Evolutionary conservation across 139 green algal species (phyloP), one percentile per base, ranked within the genome.

Genomic region (Astrephomene gubernaculifera): DNA sequence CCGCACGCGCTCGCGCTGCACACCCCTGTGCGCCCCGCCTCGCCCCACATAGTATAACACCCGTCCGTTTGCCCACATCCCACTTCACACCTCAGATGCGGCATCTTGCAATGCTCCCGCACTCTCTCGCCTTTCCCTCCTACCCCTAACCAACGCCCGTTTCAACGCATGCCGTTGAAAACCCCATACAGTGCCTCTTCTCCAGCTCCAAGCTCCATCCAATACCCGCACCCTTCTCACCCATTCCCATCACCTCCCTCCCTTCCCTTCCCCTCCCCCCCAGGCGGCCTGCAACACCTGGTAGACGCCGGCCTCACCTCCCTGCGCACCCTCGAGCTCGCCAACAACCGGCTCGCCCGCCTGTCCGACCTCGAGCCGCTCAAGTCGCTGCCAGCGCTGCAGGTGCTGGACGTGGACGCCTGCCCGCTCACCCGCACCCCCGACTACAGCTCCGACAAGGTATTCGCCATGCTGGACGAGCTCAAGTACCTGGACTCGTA

Each of bases 381-480:
- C 25, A 86, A 86, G 65, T 45, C 25, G 4, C 65, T 86, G 4
- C 39, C 49, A 17, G 29, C 19, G n/a, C 64, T 86, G 35, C 79
- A 70, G 35, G 8, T 21, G 35, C 65, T 86, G 2, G 79, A 86
- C 65, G 9, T 86, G 4, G 44, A 57, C 35, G 25, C 38, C 3
- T 85, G 79, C 65, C 79, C 65, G 2, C 27, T 70, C 2, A 29
- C 57, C 64, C 78, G 41, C 14, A 25, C 49, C 39, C 1, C 43
- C 22, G 41, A 54, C 21, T 63, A 63, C 67, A 19, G 6, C 17
- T n/a, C 45, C 29, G 6, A 19, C 14, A 67, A 67, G 64, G 38
- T 86, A 22, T 86, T 86, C 79, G 36, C 79, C 45, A 86, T 86
- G 79, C 61, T 86, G 27, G 67, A 86, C 65, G 79, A 86, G 65